These are phyloP conservation scores for Talaromyces thailandensis DNA, from an alignment of 495 filamentous ascomycete genomes.

Conservation along the genomic window DNA sequence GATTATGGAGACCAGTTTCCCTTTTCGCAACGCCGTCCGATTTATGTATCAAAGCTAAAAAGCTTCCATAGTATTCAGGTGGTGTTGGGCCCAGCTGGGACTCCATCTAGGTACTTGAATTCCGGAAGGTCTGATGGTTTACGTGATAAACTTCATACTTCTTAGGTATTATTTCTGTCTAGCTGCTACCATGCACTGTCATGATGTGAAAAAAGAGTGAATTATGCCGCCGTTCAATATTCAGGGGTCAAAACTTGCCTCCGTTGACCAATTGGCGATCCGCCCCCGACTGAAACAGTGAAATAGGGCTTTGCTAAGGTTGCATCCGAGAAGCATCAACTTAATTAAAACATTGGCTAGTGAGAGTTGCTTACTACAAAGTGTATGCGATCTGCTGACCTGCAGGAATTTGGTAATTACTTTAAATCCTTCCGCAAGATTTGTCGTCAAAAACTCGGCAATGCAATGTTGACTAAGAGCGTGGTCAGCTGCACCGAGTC, in stretches of 20 bases:
- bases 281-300: background rate
- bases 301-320: background rate
- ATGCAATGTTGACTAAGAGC: background rate
- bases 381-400: background rate
- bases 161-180: background rate
- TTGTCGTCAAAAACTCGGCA: background rate
- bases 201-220: background rate
- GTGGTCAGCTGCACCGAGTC: background rate
- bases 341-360: background rate
- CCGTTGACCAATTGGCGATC: background rate
- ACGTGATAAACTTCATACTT: background rate
- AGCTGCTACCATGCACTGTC: background rate
- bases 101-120: background rate
- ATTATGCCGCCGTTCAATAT: background rate
- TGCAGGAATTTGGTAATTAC: background rate
- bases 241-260: background rate
- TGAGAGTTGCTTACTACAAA: background rate
- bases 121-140: background rate
- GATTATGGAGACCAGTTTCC: conserved; percentile 4
- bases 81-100: background rate
- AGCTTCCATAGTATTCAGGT: background rate
- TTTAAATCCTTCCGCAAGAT: background rate
- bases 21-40: background rate
- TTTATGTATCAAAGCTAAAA: background rate
- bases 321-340: background rate